Percentiles rank a stretch among this genome's conserved stretches.
phyloP scores from a whole-genome alignment of 2,329 filamentous ascomycete genomes.

The Sphaerulina vaccinii region DNA sequence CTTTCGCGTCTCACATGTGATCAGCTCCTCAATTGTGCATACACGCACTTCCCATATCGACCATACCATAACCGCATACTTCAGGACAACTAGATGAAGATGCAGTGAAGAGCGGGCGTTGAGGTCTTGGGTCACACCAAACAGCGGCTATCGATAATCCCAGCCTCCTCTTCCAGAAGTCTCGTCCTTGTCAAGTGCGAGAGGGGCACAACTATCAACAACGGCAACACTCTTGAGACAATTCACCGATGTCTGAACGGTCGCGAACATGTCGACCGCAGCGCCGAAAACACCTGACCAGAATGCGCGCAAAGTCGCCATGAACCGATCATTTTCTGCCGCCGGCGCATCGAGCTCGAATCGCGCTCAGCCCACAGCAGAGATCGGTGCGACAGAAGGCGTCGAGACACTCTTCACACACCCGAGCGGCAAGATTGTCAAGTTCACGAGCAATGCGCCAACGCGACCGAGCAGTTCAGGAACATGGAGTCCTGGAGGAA shows the following conservation, averaged over 20 bases:
- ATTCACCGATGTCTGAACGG: constrained; percentile 1
- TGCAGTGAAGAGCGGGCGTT: too few relatives aligned
- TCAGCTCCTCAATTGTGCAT: too few relatives aligned
- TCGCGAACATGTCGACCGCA: constrained; percentile 26
- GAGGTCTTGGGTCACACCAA: too few relatives aligned
- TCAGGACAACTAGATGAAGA: too few relatives aligned
- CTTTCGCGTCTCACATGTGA: too few relatives aligned
- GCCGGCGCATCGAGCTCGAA: constrained; percentile 35
- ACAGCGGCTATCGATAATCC: too few relatives aligned
- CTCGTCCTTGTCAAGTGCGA: too few relatives aligned
- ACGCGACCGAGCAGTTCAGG: constrained; percentile 32
- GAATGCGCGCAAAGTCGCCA: constrained; percentile 27
- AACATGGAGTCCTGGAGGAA: constrained; percentile 21
- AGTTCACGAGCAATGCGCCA: constrained; percentile 51
- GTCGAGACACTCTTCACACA: constrained; percentile 75
- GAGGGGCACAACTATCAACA: too few relatives aligned
- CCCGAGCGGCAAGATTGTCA: constrained; percentile 68
- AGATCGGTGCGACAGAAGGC: constrained; percentile 41
- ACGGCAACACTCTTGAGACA: background rate
- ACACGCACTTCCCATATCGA: too few relatives aligned
- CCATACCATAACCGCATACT: too few relatives aligned
- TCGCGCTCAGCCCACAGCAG: constrained; percentile 32
- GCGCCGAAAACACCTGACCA: constrained; percentile 33
- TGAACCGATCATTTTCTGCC: constrained; percentile 48
- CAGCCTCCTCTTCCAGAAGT: too few relatives aligned